These are phyloP conservation scores for Penicillium janthinellum DNA, from an alignment of 2,329 filamentous ascomycete species.

Conservation along the genomic window DNA sequence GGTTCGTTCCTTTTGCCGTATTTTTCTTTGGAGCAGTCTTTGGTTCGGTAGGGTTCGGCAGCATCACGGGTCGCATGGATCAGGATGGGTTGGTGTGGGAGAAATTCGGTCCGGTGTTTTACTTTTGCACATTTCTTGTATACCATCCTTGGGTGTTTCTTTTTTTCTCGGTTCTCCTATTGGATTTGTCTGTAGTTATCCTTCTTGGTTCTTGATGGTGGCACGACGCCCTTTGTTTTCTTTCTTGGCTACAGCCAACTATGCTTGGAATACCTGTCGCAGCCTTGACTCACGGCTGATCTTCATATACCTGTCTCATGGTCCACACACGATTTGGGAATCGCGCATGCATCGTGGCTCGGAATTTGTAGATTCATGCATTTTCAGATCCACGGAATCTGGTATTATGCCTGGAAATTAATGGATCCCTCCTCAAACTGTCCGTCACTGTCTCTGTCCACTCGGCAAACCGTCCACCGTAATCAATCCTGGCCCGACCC, in stretches of 20 bases:
- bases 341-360: background rate
- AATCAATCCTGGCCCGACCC: no score
- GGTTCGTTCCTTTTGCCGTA: background rate
- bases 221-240: background rate
- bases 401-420: no score
- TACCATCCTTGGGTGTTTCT: slow-evolving; percentile 13
- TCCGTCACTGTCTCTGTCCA: background rate
- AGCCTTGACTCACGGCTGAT: background rate
- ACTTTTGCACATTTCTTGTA: slow-evolving; percentile 14
- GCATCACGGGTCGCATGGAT: background rate
- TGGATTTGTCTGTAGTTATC: slow-evolving; percentile 11
- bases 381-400: no score
- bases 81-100: background rate
- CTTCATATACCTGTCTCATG: background rate
- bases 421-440: background rate
- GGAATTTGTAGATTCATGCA: no score
- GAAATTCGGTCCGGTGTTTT: slow-evolving; percentile 7
- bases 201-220: background rate
- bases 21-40: background rate
- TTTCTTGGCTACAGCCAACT: background rate
- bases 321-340: background rate
- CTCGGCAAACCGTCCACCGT: background rate
- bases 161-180: slow-evolving; percentile 9
- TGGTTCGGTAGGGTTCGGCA: background rate
- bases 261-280: background rate